Evolutionary conservation across 768 basidiomycete genomes (phyloP).

Genomic region (Auricularia sp.): DNA sequence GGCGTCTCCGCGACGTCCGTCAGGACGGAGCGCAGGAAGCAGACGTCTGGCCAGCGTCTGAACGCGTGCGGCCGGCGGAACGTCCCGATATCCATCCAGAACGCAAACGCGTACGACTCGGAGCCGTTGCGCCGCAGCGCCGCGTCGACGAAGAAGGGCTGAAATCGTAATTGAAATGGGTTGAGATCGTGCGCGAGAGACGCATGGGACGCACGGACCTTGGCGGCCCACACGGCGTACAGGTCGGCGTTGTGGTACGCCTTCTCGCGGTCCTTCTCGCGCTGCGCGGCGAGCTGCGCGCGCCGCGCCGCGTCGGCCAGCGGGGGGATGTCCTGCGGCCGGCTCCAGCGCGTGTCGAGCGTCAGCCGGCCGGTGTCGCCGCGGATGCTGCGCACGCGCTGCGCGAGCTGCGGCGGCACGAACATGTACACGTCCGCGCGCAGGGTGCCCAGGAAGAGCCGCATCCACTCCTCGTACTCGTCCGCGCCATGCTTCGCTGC

Average conservation of each 20-base stretch:
- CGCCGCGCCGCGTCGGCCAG: slow-evolving; percentile 20
- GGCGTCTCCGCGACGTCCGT: slow-evolving; percentile 22
- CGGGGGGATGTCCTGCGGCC: slow-evolving; percentile 42
- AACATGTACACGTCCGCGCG: slow-evolving; percentile 46
- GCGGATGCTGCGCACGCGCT: slow-evolving; percentile 23
- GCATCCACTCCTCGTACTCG: slow-evolving; percentile 38
- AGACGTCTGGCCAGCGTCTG: slow-evolving; percentile 36
- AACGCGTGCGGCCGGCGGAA: slow-evolving; percentile 39
- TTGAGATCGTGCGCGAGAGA: too few relatives aligned
- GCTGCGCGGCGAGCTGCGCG: slow-evolving; percentile 32
- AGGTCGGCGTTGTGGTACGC: slow-evolving; percentile 35
- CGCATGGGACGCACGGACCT: slow-evolving; percentile 12
- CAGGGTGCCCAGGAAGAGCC: slow-evolving; percentile 32
- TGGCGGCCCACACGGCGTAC: slow-evolving; percentile 49
- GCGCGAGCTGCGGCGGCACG: slow-evolving; percentile 31
- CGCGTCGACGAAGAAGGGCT: slow-evolving; percentile 37
- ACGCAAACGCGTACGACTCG: slow-evolving; percentile 39
- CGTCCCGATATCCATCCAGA: slow-evolving; percentile 51
- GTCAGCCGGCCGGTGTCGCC: slow-evolving; percentile 25
- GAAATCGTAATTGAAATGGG: background rate
- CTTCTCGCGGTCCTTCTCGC: slow-evolving; percentile 36
- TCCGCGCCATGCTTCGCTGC: slow-evolving; percentile 38
- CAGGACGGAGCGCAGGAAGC: slow-evolving; percentile 32
- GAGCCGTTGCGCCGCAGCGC: slow-evolving; percentile 19
- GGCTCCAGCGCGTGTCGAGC: slow-evolving; percentile 35